Evolutionary conservation across 495 filamentous ascomycete species (phyloP).

Genomic region (Penicillium malachiteum): DNA sequence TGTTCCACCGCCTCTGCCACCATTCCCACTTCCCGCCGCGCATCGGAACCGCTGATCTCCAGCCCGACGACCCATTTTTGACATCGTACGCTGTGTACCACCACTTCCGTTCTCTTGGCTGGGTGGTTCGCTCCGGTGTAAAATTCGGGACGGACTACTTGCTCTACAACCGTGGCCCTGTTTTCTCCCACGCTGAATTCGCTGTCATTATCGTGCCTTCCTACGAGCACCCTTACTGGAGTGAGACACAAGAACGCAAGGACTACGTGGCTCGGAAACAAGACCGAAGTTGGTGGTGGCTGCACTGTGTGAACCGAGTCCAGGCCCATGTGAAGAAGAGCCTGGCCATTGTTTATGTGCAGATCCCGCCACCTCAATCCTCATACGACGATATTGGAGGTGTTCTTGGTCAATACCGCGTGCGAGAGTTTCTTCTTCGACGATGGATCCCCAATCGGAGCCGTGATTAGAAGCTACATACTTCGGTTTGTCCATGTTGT

Average conservation of each 20-base stretch:
- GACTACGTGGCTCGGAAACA: slow-evolving; percentile 48
- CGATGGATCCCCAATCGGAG: slow-evolving; percentile 83
- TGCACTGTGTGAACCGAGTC: slow-evolving; percentile 90
- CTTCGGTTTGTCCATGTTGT: background rate
- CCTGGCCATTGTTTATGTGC: slow-evolving; percentile 83
- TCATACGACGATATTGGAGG: slow-evolving; percentile 54
- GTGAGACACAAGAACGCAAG: slow-evolving; percentile 45
- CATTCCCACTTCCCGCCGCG: slow-evolving; percentile 68
- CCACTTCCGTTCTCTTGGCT: slow-evolving; percentile 93
- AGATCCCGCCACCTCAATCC: slow-evolving; percentile 69
- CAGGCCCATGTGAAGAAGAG: slow-evolving; percentile 86
- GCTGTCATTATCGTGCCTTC: slow-evolving; percentile 80
- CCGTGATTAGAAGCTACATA: slow-evolving; percentile 50
- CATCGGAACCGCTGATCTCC: slow-evolving; percentile 29
- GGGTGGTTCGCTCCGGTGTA: slow-evolving; percentile 90
- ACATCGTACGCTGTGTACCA: slow-evolving; percentile 88
- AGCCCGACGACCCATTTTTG: slow-evolving; percentile 80
- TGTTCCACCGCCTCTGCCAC: slow-evolving; percentile 65
- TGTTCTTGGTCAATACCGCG: slow-evolving; percentile 67
- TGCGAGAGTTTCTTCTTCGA: slow-evolving; percentile 78
- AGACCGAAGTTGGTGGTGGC: slow-evolving; percentile 78
- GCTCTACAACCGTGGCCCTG: slow-evolving; percentile 91
- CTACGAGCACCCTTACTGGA: slow-evolving; percentile 77
- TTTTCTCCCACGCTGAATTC: slow-evolving; percentile 92
- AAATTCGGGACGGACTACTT: slow-evolving; percentile 96